Percentiles rank a stretch among this genome's conserved stretches.
Conservation (phyloP, 2,329 filamentous ascomycete genomes). For the Trichoderma afroharzianum region DNA sequence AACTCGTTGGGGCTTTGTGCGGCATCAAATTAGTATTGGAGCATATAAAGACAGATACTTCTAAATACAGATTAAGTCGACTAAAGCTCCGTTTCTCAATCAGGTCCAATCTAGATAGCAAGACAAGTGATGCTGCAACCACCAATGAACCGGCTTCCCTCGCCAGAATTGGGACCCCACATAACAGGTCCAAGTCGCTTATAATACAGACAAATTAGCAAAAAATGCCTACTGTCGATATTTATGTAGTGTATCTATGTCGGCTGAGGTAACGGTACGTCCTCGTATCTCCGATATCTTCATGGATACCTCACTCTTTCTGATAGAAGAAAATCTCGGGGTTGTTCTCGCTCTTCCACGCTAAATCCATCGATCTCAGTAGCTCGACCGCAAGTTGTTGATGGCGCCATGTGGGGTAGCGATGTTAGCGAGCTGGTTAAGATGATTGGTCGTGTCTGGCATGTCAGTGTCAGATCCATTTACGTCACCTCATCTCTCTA, state of each 20-base stretch:
- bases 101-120: background rate
- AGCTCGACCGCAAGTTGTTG: background rate
- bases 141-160: background rate
- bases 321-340: background rate
- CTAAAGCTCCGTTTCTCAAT: background rate
- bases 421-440: background rate
- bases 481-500: background rate
- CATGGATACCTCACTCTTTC: background rate
- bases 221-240: background rate
- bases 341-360: background rate
- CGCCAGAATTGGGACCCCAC: background rate
- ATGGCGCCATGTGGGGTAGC: background rate
- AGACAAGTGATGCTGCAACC: background rate
- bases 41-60: background rate
- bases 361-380: background rate
- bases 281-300: rapidly evolving
- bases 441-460: background rate
- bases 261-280: background rate
- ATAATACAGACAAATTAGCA: background rate
- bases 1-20: background rate
- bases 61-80: background rate
- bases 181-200: background rate
- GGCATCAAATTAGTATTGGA: background rate
- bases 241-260: background rate
- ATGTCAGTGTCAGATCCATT: background rate